Base-by-base conservation (phyloP, 2,329 filamentous ascomycete genomes). In the Aspergillus candidus region DNA sequence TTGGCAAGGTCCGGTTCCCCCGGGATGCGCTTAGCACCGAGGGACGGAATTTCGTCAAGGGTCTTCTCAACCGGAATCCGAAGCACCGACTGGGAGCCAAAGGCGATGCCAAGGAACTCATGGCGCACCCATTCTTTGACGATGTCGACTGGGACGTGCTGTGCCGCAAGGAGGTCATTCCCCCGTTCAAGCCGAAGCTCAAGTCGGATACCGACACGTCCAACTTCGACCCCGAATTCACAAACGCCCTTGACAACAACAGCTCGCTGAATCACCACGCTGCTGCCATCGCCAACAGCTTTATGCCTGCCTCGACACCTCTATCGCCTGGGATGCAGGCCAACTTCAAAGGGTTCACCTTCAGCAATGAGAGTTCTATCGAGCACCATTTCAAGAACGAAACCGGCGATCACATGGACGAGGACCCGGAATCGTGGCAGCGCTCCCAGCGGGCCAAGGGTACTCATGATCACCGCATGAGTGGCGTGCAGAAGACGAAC, bases 141-240 rank as follows among this genome's bases (percentile, higher is more conserved):
- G 93, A 98, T 60, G 83, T 97, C 43, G 87, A 97, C 68, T 98
- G 93, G 93, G 82, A 84, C 14, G 83, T 86, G 10, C 75, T 98
- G 32, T 75, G 82, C 40, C 90, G 86, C 75, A 97, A 97, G 76
- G 80, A 93, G 46, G 88, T 96, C 50, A 88, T 90, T 10, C 93
- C 93, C 6, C 93, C 93, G 0, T 98, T 98, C 76, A 97, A 96
- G 75, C 93, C 93, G 6, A 94, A 94, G 69, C 77, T 98, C 62
- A 94, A 94, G 76, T 93, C 86, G 11, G 89, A 95, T 66, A 88
- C 90, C 3, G 93, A 98, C 57, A 94, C 94, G 1, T 96, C 90
- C 35, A 97, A 98, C 70, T 98, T 98, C 61, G 93, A 98, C 59
- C 93, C 93, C 0, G 93, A 97, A 65, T 98, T 98, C 66, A 98